Conservation (phyloP, 495 filamentous ascomycete species). For the Aspergillus carlsbadensis region DNA sequence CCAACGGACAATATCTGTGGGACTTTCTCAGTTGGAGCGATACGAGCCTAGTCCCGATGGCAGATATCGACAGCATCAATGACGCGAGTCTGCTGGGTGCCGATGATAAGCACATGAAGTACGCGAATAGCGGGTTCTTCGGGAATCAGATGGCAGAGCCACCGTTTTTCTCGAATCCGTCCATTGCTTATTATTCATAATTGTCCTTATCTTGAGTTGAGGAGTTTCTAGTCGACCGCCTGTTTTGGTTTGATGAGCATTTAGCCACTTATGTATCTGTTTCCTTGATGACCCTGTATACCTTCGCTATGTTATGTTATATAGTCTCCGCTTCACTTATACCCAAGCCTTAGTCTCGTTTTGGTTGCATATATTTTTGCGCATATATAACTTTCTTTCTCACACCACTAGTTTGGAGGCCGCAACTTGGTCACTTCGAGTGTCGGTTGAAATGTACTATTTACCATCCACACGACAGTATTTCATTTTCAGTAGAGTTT, state of each 20-base stretch:
- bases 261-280: not conserved
- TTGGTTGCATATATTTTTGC: not conserved
- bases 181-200: slow-evolving; percentile 23
- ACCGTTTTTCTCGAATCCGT: slow-evolving; percentile 29
- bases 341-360: not conserved
- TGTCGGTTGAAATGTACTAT: no score
- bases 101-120: slow-evolving; percentile 33
- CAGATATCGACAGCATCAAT: slow-evolving; percentile 28
- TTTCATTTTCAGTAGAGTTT: no score
- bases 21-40: slow-evolving; percentile 47
- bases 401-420: no score
- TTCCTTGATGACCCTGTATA: not conserved
- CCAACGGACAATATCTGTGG: slow-evolving; percentile 39
- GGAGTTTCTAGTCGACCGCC: no score
- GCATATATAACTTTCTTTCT: no score
- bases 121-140: slow-evolving; percentile 26
- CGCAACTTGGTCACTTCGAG: no score
- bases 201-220: not conserved
- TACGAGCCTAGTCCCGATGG: slow-evolving; percentile 37
- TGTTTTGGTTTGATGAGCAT: not conserved
- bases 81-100: slow-evolving; percentile 29
- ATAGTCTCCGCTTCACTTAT: slow-evolving; percentile 2
- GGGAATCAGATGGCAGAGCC: slow-evolving; percentile 25
- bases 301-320: slow-evolving; percentile 1
- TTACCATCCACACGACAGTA: no score